Evolutionary conservation across 1,284 basidiomycete species (phyloP), one percentile per base, ranked within the genome.

Genomic region (Pseudozyma pruni): DNA sequence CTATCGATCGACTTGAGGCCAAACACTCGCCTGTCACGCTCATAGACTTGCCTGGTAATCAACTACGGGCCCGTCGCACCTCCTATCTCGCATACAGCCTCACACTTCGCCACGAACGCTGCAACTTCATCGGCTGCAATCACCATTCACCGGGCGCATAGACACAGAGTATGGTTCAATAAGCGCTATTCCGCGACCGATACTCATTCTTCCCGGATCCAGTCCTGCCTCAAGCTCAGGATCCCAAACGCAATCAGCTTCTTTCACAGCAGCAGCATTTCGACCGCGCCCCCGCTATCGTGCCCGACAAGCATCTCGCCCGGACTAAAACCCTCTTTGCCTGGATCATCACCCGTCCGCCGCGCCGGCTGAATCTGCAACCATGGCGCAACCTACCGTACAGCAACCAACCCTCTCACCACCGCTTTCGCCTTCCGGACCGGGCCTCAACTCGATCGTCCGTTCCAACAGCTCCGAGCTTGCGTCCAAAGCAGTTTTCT

Each of bases 381-480:
- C 13, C 14, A 69, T 69, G 66, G 54, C 59, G 39, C 66, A 69
- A 52, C 55, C 66, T 5, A 55, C 33, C 19, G 59, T 69, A n/a
- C 66, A 68, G 31, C 53, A 49, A 23, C 51, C 66, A 4, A 46
- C 51, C 10, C 39, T 69, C 13, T 69, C 66, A 14, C 66, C 66
- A 11, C 66, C 59, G 20, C 59, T 62, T 13, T 69, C 66, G n/a
- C 66, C 66, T 8, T 37, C 55, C 4, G 42, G 10, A 5, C 31
- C 31, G 19, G 33, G 50, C 19, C 19, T 66, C 10, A 29, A 42
- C 23, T 35, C 46, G n/a, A 35, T 59, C 2, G 43, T 58, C 20
- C 29, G 43, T 16, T 51, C 61, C 22, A 40, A 49, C 27, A 34
- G 41, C 11, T 35, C 55, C 8, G 62, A 66, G 11, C 17, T 45